Base-by-base conservation (phyloP, 163 green algal species). In the Chlorella variabilis region DNA sequence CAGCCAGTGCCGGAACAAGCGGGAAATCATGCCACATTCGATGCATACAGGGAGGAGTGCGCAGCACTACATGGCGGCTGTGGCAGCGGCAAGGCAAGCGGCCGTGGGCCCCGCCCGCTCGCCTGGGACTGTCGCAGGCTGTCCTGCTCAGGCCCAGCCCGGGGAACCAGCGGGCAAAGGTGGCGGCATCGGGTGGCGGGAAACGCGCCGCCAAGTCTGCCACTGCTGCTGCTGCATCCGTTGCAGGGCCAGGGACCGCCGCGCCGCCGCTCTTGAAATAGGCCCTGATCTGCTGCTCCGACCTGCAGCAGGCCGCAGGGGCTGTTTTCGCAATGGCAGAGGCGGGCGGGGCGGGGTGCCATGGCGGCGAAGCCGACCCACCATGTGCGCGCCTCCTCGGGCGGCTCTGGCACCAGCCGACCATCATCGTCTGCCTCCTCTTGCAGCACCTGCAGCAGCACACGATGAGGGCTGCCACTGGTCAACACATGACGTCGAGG, bases 101-200 rank as follows among this genome's bases (percentile, higher is more conserved):
- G n/a, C n/a, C n/a, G n/a, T n/a, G n/a, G n/a, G n/a, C n/a, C n/a
- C n/a, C n/a, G n/a, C n/a, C n/a, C n/a, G n/a, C n/a, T n/a, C 41
- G 86, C 80, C 80, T 78, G n/a, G 88, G 86, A 2, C 68, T 61
- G n/a, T 62, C 58, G 34, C 73, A 81, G 0, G 65, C 58, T 1
- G 88, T 92, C 27, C 83, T 36, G 77, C 83, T 89, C 17, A 89
- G 54, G 3, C 34, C 8, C 27, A 91, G 86, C 3, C 88, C 88
- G 25, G 88, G 88, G 29, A 92, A 91, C 86, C 86, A 91, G 4
- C 61, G 68, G 2, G 13, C 38, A 4, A 91, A 91, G 23, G 42
- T 66, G 23, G 59, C 77, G 11, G 66, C 74, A 31, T 70, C 66
- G 2, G 84, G 61, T 6, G 75, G 41, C 6, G 80, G 78, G 23